Base-by-base conservation (phyloP, 2,329 filamentous ascomycete genomes). In the Colletotrichum endophyticum region DNA sequence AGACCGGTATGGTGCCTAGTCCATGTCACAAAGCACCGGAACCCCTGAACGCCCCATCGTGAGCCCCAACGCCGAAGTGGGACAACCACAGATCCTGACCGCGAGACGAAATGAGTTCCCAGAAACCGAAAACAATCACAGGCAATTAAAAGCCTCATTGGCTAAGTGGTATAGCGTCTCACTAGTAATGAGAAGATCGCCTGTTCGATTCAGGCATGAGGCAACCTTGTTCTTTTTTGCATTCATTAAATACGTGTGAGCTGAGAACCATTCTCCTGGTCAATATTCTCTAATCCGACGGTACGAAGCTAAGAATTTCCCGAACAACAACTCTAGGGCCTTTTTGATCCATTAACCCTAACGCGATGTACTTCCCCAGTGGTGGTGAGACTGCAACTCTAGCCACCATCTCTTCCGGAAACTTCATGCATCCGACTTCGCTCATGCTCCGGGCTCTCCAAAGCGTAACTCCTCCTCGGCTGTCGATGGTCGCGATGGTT, bases 181-280 rank as follows among this genome's bases (percentile, higher is more conserved):
- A 70, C 67, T 70, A 70, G 67, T 62, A 70, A 70, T 70, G 67
- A 70, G 67, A 61, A 70, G 67, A 70, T 62, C 67, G 67, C 67
- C 56, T 70, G 67, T 70, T 70, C 67, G 67, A 70, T 62, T 70
- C 56, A 70, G 67, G 67, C 56, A 62, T 70, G 67, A 70, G 67
- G 67, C 67, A 70, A 25, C 2, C 19, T 30, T 28, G 34, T 62
- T 32, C 22, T 61, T 70, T 70, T 62, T 62, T 62, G 25, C 25
- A 19, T 16, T 32, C 11, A 27, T 34, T 36, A 34, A 4, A 63
- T 3, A 34, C 57, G 11, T 63, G 3, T 22, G 11, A 15, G 22
- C 16, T 25, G 27, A 2, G 59, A 22, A 36, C 59, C 28, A 9
- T 11, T 16, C 28, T 34, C 30, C 44, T 53, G 11, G 5, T 25